These are phyloP conservation scores for Kurtzmaniella quercitrusa DNA, from an alignment of 1,139 yeast species.

Conservation along the genomic window DNA sequence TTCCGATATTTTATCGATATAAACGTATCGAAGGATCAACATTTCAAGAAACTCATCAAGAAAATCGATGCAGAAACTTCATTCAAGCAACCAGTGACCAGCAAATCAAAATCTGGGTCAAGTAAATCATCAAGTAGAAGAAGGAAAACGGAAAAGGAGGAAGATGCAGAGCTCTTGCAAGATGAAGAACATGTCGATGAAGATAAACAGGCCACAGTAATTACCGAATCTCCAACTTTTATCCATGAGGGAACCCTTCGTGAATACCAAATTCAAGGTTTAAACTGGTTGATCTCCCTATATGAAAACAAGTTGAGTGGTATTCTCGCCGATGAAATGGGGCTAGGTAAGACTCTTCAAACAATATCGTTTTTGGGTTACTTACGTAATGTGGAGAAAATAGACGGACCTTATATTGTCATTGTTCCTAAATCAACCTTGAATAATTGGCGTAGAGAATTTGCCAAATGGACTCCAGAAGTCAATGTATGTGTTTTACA, in stretches of 20 bases:
- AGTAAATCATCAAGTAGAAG: conserved; percentile 23
- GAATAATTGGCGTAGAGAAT: conserved; percentile 78
- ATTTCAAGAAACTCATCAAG: conserved; percentile 46
- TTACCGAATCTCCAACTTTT: conserved; percentile 62
- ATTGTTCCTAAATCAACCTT: conserved; percentile 77
- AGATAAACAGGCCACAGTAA: conserved; percentile 45
- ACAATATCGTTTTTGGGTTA: conserved; percentile 82
- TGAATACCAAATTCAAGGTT: conserved; percentile 88
- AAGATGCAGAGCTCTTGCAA: conserved; percentile 60
- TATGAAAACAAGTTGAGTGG: conserved; percentile 86
- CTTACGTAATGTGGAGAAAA: conserved; percentile 53
- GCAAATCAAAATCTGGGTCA: conserved; percentile 10
- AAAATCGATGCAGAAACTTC: conserved; percentile 30
- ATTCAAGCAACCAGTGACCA: conserved; percentile 18
- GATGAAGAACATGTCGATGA: conserved; percentile 53
- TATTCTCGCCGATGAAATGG: conserved; percentile 97
- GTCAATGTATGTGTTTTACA: conserved; percentile 63
- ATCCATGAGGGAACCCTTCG: conserved; percentile 56
- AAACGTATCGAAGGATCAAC: conserved; percentile 61
- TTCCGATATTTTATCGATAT: conserved; percentile 67
- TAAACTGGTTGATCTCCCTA: conserved; percentile 84
- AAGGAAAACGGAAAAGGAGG: conserved; percentile 66
- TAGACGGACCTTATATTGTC: conserved; percentile 70
- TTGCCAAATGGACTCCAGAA: conserved; percentile 76
- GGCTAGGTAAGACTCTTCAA: conserved; percentile 92